Conservation (phyloP, 441 rosid species). For the Gossypium trilobum region DNA sequence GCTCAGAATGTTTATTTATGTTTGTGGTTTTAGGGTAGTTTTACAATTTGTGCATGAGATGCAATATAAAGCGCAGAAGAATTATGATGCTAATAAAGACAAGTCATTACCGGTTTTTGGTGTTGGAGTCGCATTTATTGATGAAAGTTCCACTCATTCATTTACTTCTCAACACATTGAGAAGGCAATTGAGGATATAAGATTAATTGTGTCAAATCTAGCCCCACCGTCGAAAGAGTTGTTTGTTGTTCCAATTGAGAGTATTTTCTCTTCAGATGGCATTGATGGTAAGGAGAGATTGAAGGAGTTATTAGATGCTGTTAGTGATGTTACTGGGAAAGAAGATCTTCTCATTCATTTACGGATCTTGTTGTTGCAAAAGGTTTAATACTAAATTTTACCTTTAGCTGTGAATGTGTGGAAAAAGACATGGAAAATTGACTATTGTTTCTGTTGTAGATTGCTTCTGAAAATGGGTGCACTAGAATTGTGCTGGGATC, state of each 20-base stretch:
- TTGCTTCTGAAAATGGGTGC: constrained; percentile 70
- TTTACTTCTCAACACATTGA: constrained; percentile 25
- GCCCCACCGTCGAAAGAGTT: constrained; percentile 58
- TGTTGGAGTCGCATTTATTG: constrained; percentile 75
- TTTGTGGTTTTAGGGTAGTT: constrained; percentile 45
- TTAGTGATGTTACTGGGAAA: constrained; percentile 43
- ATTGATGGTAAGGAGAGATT: background rate
- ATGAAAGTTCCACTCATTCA: constrained; percentile 43
- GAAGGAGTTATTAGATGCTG: constrained; percentile 6
- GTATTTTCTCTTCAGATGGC: constrained; percentile 12
- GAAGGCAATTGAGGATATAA: constrained; percentile 39
- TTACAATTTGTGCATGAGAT: constrained; percentile 78
- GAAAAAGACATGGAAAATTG: background rate
- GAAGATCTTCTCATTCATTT: constrained; percentile 69
- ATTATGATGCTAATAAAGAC: constrained; percentile 72
- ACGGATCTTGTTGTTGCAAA: constrained; percentile 61
- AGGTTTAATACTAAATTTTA: constrained; percentile 32
- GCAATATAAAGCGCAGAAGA: constrained; percentile 71
- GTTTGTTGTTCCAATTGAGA: constrained; percentile 42
- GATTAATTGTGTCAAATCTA: constrained; percentile 35
- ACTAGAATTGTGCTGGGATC: constrained; percentile 61
- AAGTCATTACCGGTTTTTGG: constrained; percentile 79
- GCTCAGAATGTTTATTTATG: background rate
- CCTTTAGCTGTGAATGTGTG: background rate
- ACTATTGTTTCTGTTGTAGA: constrained; percentile 28